A percentile compares a stretch with the other conserved stretches of the same genome.
phyloP scores from a whole-genome alignment of 306 rosid species.

The Rosa persica region DNA sequence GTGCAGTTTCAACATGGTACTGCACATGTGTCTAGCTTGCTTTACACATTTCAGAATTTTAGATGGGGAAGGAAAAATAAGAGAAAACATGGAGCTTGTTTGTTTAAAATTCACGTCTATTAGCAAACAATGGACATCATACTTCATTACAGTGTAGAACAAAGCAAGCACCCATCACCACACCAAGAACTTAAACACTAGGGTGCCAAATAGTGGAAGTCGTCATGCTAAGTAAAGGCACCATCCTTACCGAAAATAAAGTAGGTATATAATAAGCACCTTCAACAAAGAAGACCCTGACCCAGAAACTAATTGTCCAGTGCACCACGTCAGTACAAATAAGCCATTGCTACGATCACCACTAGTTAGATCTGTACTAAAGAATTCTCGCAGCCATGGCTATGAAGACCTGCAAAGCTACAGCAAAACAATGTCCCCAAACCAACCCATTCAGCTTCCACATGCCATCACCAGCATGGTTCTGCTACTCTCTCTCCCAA shows the following conservation, averaged over 20 bases:
- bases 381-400: neutral
- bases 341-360: neutral
- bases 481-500: slow-evolving; percentile 1
- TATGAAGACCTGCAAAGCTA: neutral
- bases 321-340: neutral
- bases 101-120: neutral
- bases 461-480: neutral
- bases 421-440: neutral
- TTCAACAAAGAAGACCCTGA: neutral
- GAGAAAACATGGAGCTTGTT: neutral
- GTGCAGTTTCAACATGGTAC: neutral
- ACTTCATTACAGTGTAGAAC: neutral
- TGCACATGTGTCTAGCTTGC: neutral
- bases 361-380: neutral
- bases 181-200: neutral
- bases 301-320: neutral
- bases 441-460: neutral
- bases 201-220: neutral
- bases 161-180: neutral
- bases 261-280: neutral
- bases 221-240: neutral
- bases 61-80: neutral
- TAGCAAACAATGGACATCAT: neutral
- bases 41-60: neutral
- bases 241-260: neutral